Evolutionary conservation across 345 rosid genomes (phyloP), one percentile per base, ranked within the genome.

Genomic region (Rhodamnia rubescens): DNA sequence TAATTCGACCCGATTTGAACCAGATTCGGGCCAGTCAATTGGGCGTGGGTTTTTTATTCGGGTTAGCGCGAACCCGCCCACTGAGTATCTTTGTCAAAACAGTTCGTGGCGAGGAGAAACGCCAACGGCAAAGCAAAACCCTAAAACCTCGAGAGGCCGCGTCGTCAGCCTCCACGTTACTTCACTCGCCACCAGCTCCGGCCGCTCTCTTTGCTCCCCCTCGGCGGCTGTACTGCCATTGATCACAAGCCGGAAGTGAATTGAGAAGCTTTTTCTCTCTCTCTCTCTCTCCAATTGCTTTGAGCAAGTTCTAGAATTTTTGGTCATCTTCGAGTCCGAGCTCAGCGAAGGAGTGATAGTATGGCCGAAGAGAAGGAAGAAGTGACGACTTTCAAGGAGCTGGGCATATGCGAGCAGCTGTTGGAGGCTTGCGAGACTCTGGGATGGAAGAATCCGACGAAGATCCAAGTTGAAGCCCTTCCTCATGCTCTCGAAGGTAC

Each of bases 401-500:
- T 97, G 59, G 98, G 98, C 4, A 51, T 97, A 59, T 92, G 95
- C 32, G 96, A 95, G 12, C 92, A 93, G 85, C 88, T 97, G 86
- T 87, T 92, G 55, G 91, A 92, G 86, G 98, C 98, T 54, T 95
- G 98, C 88, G 97, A 95, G 1, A 89, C 83, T 56, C 84, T 94
- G 75, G 96, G 96, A 56, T 95, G 99, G 98, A 90, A 87, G 82
- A 90, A 84, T 55, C 98, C 98, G 22, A 90, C 99, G 0, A 95
- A 92, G 87, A 97, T 97, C 84, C 99, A 97, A 85, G 90, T 93
- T 4, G 97, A 95, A 87, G 94, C 98, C 56, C 92, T 97, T 78
- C 98, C 98, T 83, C 93, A 91, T 82, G 98, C 98, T 0, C 93
- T 95, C 26, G 93, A 93, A 91, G 99, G 98, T 93, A 27, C 52